Evolutionary conservation across 306 rosid genomes (phyloP).

Genomic region (Malus sieversii): DNA sequence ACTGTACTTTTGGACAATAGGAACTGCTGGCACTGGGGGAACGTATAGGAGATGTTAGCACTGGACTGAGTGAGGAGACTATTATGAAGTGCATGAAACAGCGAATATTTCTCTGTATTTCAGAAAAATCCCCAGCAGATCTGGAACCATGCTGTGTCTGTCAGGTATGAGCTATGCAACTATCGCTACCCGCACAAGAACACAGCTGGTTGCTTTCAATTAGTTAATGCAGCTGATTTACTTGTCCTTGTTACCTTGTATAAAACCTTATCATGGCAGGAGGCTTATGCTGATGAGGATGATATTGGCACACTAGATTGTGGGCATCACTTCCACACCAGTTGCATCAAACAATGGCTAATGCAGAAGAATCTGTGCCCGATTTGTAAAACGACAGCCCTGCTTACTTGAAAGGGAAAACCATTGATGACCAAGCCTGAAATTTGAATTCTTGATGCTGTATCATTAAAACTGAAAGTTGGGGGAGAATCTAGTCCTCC

Average conservation of each 20-base stretch:
- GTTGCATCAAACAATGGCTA: constrained; percentile 83
- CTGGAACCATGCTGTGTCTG: constrained; percentile 83
- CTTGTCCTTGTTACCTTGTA: constrained; percentile 5
- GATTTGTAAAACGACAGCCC: constrained; percentile 74
- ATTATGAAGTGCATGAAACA: constrained; percentile 56
- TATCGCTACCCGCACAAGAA: neutral
- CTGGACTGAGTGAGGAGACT: constrained; percentile 61
- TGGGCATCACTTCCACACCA: constrained; percentile 77
- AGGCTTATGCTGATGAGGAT: constrained; percentile 55
- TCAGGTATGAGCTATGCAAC: constrained; percentile 42
- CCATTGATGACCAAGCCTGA: constrained; percentile 7
- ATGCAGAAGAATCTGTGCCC: constrained; percentile 83
- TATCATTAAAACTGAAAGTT: constrained; percentile 8
- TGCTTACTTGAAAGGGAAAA: constrained; percentile 41
- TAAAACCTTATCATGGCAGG: constrained; percentile 35
- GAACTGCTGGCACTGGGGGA: constrained; percentile 84
- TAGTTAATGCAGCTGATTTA: constrained; percentile 1
- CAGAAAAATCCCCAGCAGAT: constrained; percentile 28
- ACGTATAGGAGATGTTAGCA: constrained; percentile 77
- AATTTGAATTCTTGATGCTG: constrained; percentile 17
- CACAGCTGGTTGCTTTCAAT: neutral
- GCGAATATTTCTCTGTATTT: constrained; percentile 17
- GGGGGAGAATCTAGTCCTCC: constrained; percentile 7
- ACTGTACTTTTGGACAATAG: constrained; percentile 33
- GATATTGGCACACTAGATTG: constrained; percentile 68